Conservation (phyloP, 2,329 filamentous ascomycete genomes). For the Fusarium dlaminii region DNA sequence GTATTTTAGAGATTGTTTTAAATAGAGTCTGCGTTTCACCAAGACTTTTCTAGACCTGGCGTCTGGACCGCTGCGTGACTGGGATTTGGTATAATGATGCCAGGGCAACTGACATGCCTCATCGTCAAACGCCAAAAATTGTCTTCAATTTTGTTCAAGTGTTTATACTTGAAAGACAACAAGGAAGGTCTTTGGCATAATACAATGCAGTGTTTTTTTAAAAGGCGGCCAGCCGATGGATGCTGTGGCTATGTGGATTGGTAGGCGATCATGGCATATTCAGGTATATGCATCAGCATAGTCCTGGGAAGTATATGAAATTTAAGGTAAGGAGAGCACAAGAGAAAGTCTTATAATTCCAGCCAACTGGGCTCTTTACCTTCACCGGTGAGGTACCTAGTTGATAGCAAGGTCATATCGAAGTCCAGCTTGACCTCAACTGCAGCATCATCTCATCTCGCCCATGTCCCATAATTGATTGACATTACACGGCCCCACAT, state of each 20-base stretch:
- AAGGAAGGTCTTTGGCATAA: neutral
- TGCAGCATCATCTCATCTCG: neutral
- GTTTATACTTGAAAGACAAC: neutral
- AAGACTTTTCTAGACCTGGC: neutral
- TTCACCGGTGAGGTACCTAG: neutral
- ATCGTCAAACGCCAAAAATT: neutral
- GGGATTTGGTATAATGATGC: neutral
- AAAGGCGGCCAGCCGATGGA: neutral
- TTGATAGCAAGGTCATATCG: neutral
- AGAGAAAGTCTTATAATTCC: neutral
- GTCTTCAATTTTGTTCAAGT: neutral
- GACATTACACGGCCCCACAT: neutral
- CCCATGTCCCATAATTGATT: neutral
- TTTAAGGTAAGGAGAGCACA: neutral
- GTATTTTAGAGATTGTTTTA: conserved; percentile 2
- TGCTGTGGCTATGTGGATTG: neutral
- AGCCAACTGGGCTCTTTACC: neutral
- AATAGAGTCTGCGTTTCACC: conserved; percentile 11
- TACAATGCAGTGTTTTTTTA: neutral
- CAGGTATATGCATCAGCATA: neutral
- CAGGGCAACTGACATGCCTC: conserved; percentile 14
- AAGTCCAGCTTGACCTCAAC: neutral
- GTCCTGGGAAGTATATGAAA: neutral
- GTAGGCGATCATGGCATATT: neutral
- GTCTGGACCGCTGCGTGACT: neutral